Evolutionary conservation across 495 filamentous ascomycete species (phyloP).

Genomic region (Neurospora sp.): DNA sequence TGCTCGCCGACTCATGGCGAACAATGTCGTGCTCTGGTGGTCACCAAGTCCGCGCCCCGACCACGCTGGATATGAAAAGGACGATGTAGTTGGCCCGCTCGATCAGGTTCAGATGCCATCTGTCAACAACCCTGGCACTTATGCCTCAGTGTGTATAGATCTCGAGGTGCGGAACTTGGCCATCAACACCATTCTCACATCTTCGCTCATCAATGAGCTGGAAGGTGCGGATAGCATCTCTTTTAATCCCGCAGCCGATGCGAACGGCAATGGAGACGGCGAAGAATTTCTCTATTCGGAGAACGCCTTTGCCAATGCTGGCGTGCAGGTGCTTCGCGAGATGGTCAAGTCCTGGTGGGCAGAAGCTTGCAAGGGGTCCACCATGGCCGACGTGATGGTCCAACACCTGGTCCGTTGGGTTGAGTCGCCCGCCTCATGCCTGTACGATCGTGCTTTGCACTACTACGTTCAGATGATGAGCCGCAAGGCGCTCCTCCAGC

Average conservation of each 20-base stretch:
- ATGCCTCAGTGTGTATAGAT: constrained; percentile 94
- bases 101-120: constrained; percentile 92
- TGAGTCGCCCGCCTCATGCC: constrained; percentile 78
- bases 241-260: constrained; percentile 68
- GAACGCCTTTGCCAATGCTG: constrained; percentile 85
- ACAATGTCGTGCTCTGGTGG: constrained; percentile 98
- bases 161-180: constrained; percentile 87
- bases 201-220: constrained; percentile 93
- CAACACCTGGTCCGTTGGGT: constrained; percentile 97
- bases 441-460: constrained; percentile 92
- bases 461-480: constrained; percentile 99
- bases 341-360: constrained; percentile 99
- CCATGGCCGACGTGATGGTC: constrained; percentile 96
- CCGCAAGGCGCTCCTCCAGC: constrained; percentile 86
- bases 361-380: constrained; percentile 81
- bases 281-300: constrained; percentile 70
- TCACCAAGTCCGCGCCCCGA: constrained; percentile 76
- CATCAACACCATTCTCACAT: constrained; percentile 96
- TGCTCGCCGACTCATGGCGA: constrained; percentile 78
- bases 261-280: constrained; percentile 33
- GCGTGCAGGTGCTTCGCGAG: constrained; percentile 79
- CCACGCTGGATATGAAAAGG: constrained; percentile 91
- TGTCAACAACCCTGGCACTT: constrained; percentile 85
- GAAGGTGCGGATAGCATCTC: constrained; percentile 76
- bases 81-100: constrained; percentile 73